These are phyloP conservation scores for Misopates orontium DNA, from an alignment of 257 asterid species.

Conservation along the genomic window DNA sequence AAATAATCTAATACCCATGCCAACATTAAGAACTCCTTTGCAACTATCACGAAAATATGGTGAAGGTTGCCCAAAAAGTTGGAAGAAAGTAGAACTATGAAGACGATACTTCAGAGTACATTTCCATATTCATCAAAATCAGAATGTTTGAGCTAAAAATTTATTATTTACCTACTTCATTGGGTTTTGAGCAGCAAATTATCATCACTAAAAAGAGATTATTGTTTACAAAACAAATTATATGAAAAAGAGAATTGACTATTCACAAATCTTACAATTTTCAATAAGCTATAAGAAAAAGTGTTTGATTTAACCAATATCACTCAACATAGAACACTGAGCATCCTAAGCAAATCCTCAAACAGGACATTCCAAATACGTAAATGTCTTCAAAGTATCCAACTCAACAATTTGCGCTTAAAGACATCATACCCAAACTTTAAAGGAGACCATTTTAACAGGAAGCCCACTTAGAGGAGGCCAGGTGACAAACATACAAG, in stretches of 20 bases:
- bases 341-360: conserved; percentile 11
- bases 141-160: not conserved
- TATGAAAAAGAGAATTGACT: not conserved
- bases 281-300: no score
- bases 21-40: conserved; percentile 31
- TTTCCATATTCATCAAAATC: not conserved
- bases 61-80: not conserved
- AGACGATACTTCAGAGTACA: no score
- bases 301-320: no score
- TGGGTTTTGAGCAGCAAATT: conserved; percentile 3
- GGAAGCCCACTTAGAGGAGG: not conserved
- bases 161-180: conserved; percentile 18
- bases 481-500: conserved; percentile 5
- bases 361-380: not conserved
- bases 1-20: conserved; percentile 53
- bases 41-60: conserved; percentile 13
- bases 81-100: not conserved
- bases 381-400: conserved; percentile 1
- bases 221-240: not conserved
- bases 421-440: not conserved
- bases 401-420: conserved; percentile 5
- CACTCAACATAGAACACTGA: not conserved
- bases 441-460: no score
- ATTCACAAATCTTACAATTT: no score
- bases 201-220: not conserved